These are phyloP conservation scores for Solanum ossicruentum DNA, from an alignment of 257 asterid species.

Conservation along the genomic window DNA sequence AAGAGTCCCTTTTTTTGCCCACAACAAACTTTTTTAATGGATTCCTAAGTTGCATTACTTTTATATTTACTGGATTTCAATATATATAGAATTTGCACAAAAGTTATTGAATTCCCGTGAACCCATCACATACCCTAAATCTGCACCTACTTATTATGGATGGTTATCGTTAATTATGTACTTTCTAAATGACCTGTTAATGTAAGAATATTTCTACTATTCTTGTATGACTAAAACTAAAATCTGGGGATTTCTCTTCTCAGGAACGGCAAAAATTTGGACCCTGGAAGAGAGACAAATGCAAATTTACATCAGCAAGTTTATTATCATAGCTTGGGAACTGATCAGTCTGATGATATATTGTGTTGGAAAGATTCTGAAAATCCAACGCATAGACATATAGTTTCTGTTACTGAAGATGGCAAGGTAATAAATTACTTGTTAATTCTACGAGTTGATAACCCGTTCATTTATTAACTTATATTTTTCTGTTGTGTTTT, in stretches of 20 bases:
- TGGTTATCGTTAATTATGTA: background rate
- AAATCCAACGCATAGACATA: conserved; percentile 62
- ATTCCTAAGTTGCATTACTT: background rate
- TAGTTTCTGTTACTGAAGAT: conserved; percentile 70
- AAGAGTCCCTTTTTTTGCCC: no score
- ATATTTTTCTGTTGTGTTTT: background rate
- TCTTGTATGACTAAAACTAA: background rate
- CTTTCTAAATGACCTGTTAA: background rate
- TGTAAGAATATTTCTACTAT: background rate
- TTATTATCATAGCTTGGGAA: conserved; percentile 88
- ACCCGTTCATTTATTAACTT: background rate
- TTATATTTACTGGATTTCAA: background rate
- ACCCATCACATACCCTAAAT: no score
- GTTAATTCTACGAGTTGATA: background rate
- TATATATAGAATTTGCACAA: background rate
- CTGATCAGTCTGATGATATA: conserved; percentile 80
- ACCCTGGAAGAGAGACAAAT: conserved; percentile 82
- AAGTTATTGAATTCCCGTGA: background rate
- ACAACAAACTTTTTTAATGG: no score
- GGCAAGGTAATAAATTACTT: conserved; percentile 49
- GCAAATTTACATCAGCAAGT: conserved; percentile 75
- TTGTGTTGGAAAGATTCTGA: conserved; percentile 79
- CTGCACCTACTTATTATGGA: background rate
- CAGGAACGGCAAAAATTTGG: conserved; percentile 63
- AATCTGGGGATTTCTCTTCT: conserved; percentile 2